Evolutionary conservation across 805 yeast genomes (phyloP).

Genomic region (Brettanomyces bruxellensis): DNA sequence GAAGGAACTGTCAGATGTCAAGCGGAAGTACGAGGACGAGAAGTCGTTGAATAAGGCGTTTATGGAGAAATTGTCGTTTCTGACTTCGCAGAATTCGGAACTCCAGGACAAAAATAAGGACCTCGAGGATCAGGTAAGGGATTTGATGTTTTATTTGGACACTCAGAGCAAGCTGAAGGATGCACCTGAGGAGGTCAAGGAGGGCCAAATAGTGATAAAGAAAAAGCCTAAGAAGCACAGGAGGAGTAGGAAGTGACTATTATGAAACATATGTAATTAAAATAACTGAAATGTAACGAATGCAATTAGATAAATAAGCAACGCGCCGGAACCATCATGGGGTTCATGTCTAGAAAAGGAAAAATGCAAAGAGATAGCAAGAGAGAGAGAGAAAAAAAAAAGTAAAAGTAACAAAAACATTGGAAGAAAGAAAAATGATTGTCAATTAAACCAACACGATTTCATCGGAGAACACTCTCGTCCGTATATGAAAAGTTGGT

Average conservation of each 20-base stretch:
- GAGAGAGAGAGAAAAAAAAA: neutral
- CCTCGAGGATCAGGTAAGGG: constrained; percentile 56
- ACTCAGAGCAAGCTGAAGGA: constrained; percentile 63
- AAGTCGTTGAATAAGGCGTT: constrained; percentile 34
- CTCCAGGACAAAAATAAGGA: constrained; percentile 36
- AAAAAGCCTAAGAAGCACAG: constrained; percentile 7
- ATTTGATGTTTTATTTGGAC: constrained; percentile 73
- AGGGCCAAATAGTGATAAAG: constrained; percentile 54
- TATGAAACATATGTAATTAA: neutral
- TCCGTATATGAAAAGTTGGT: constrained; percentile 25
- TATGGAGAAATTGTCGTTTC: constrained; percentile 28
- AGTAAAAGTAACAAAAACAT: neutral
- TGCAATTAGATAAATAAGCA: neutral
- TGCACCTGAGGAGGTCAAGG: constrained; percentile 61
- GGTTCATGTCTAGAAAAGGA: no score
- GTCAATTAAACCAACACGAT: neutral
- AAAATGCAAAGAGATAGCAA: neutral
- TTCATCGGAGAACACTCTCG: constrained; percentile 9
- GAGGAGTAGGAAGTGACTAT: constrained; percentile 3
- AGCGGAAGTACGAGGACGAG: constrained; percentile 35
- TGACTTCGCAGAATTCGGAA: constrained; percentile 24
- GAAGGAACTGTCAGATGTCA: constrained; percentile 14
- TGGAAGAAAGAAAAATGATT: neutral
- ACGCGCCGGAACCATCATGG: neutral
- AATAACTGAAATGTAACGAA: neutral